Conservation (phyloP, 2,329 filamentous ascomycete genomes). For the Pyrenophora seminiperda region DNA sequence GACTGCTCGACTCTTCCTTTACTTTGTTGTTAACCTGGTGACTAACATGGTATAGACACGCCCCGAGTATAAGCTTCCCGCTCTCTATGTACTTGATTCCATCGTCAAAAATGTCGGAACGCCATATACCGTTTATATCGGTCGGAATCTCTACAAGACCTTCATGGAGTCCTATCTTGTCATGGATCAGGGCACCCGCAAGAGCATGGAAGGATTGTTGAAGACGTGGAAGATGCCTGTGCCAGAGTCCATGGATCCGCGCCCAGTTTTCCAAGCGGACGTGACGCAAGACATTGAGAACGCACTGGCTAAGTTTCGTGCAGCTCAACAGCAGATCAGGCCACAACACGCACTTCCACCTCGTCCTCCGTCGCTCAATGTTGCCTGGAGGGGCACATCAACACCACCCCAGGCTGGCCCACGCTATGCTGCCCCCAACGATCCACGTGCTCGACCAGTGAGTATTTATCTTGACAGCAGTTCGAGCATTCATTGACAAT, state of each 20-base stretch:
- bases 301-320: conserved; percentile 82
- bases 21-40: conserved; percentile 1
- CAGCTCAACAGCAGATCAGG: conserved; percentile 61
- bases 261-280: conserved; percentile 87
- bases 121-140: conserved; percentile 94
- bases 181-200: conserved; percentile 79
- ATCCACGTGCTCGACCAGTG: conserved; percentile 47
- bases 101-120: conserved; percentile 99
- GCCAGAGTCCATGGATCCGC: conserved; percentile 87
- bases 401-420: conserved; percentile 66
- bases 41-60: conserved; percentile 68
- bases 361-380: conserved; percentile 51
- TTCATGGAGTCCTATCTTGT: conserved; percentile 97
- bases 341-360: conserved; percentile 50
- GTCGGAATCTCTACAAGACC: conserved; percentile 86
- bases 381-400: conserved; percentile 72
- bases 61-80: conserved; percentile 86
- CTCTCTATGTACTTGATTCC: conserved; percentile 97
- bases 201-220: conserved; percentile 95
- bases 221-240: conserved; percentile 98
- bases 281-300: conserved; percentile 91
- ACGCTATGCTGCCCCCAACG: conserved; percentile 41
- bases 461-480: conserved; percentile 1
- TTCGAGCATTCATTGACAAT: conserved; percentile 10
- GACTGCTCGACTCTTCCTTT: neutral